Base-by-base conservation (phyloP, 116 monocot genomes). In the Papilionanthe hybrid region DNA sequence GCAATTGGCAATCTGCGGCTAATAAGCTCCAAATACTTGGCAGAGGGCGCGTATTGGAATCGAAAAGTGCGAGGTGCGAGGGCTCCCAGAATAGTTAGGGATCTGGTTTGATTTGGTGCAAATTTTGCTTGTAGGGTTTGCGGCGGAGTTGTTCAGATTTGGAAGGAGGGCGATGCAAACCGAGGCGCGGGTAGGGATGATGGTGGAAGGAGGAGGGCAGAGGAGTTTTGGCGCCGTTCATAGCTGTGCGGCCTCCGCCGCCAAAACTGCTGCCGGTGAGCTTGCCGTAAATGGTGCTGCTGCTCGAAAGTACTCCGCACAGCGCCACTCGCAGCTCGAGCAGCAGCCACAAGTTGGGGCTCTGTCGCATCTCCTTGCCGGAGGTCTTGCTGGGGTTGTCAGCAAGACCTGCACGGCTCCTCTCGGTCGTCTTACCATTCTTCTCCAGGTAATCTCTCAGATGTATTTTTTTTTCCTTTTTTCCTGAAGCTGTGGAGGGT, bases 401-500 rank as follows among this genome's bases (percentile, higher is more conserved):
- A 94, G 92, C 87, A 94, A 94, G 87, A 94, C 92, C 27, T 94
- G 92, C 90, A 94, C 94, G 9, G 94, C 94, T 0, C 94, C 94
- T 10, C 87, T 94, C 20, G 90, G 92, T 45, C 88, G 94, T 77
- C 87, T 94, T 74, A 94, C 94, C 9, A 94, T 94, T 53, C 87
- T 94, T 32, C 89, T 94, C 75, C 94, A 93, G 91, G 93, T 91
- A 13, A 20, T 67, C 42, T 71, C 29, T 1, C 2, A 12, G 17
- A 79, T 20, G n/a, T n/a, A n/a, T n/a, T n/a, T n/a, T n/a, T n/a
- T n/a, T n/a, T n/a, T 76, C 6, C 19, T 56, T 65, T 65, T 7
- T 18, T 53, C 53, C 13, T 53, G 53, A 53, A 53, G 53, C 53
- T 17, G 17, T 53, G 4, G 53, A 53, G 17, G 53, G 4, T 37